These are phyloP conservation scores for Candolleomyces efflorescens DNA, from an alignment of 768 basidiomycete species.

Conservation along the genomic window DNA sequence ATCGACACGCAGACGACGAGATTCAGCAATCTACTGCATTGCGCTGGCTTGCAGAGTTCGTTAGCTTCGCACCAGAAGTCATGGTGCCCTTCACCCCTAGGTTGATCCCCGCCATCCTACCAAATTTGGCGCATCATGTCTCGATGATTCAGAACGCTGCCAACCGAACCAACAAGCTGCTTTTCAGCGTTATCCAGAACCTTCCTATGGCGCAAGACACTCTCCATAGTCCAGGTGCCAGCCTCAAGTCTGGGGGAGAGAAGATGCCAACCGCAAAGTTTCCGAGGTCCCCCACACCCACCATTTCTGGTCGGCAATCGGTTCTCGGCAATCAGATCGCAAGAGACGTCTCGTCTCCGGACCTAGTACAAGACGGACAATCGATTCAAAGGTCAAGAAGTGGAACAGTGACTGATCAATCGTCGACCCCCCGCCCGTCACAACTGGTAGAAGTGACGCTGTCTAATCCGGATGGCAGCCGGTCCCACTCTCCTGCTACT, in stretches of 20 bases:
- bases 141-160: slow-evolving; percentile 87
- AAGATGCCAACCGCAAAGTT: slow-evolving; percentile 24
- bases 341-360: slow-evolving; percentile 47
- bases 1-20: slow-evolving; percentile 65
- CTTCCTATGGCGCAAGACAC: slow-evolving; percentile 70
- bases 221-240: slow-evolving; percentile 17
- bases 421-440: slow-evolving; percentile 33
- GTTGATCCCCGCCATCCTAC: slow-evolving; percentile 88
- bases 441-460: slow-evolving; percentile 11
- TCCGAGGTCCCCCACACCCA: slow-evolving; percentile 56
- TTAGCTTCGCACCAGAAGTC: slow-evolving; percentile 83
- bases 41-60: slow-evolving; percentile 87
- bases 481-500: slow-evolving; percentile 56
- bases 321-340: slow-evolving; percentile 38
- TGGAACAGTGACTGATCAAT: slow-evolving; percentile 15
- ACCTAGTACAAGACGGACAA: slow-evolving; percentile 31
- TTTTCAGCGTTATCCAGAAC: slow-evolving; percentile 81
- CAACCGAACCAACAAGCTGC: slow-evolving; percentile 77
- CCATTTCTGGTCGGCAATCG: slow-evolving; percentile 38
- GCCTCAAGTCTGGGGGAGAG: slow-evolving; percentile 12
- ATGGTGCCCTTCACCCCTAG: slow-evolving; percentile 94
- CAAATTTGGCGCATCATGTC: slow-evolving; percentile 91
- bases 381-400: slow-evolving; percentile 15
- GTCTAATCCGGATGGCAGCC: slow-evolving; percentile 32
- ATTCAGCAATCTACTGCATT: slow-evolving; percentile 95